Evolutionary conservation across 176 grass and related monocot genomes (phyloP).

Genomic region (Raddia distichophylla): DNA sequence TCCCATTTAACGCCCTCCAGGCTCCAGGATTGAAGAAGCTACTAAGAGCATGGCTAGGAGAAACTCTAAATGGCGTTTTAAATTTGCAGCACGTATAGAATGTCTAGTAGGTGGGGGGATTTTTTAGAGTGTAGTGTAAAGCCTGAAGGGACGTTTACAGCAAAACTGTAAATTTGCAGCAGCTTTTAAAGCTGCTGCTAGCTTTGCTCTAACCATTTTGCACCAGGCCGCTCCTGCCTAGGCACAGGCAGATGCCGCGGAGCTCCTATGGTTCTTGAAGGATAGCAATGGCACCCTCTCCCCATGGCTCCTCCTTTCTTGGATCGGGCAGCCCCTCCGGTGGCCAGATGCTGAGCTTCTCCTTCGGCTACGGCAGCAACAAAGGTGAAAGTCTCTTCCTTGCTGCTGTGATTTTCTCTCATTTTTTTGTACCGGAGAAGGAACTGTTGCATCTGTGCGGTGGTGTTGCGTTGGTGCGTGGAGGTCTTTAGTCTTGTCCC

Average conservation of each 20-base stretch:
- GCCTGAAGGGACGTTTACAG: too few relatives aligned
- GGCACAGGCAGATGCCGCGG: slow-evolving; percentile 14
- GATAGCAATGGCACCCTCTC: slow-evolving; percentile 12
- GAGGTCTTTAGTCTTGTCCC: not conserved
- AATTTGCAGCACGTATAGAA: too few relatives aligned
- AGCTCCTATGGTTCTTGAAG: slow-evolving; percentile 2
- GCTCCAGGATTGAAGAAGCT: slow-evolving; percentile 12
- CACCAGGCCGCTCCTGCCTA: not conserved
- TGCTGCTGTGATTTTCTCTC: not conserved
- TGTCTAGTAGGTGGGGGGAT: too few relatives aligned
- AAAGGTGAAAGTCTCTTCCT: not conserved
- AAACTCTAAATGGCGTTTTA: too few relatives aligned
- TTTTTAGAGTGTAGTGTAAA: too few relatives aligned
- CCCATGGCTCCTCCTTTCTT: not conserved
- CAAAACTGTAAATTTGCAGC: too few relatives aligned
- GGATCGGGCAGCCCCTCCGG: not conserved
- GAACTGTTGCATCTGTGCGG: slow-evolving; percentile 22
- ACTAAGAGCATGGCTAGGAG: too few relatives aligned
- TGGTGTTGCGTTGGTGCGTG: not conserved
- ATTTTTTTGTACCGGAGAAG: not conserved
- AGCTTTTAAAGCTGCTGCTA: too few relatives aligned
- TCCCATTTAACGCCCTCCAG: slow-evolving; percentile 27
- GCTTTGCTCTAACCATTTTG: too few relatives aligned
- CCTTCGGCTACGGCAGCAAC: not conserved
- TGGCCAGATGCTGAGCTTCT: slow-evolving; percentile 14